Conservation (phyloP, 768 basidiomycete species). For the Kwoniella heveanensis region DNA sequence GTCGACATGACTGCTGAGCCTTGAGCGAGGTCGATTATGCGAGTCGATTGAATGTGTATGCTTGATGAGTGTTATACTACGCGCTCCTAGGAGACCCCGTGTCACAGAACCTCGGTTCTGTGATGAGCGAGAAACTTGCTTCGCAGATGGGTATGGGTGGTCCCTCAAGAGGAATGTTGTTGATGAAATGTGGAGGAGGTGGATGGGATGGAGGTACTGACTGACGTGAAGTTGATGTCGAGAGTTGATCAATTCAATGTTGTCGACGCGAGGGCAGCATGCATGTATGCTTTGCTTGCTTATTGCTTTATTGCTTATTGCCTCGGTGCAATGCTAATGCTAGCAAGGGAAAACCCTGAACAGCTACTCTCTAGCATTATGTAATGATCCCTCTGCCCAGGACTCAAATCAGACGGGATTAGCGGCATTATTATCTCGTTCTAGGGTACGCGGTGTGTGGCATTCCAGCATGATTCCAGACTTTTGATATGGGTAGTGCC, state of each 20-base stretch:
- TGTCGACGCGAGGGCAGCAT: slow-evolving; percentile 2
- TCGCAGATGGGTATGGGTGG: neutral
- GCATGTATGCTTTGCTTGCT: neutral
- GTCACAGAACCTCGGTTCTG: too few relatives aligned
- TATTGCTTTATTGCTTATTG: too few relatives aligned
- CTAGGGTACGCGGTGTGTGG: slow-evolving; percentile 6
- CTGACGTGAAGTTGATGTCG: slow-evolving; percentile 5
- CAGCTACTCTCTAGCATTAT: neutral
- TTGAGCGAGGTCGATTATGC: too few relatives aligned
- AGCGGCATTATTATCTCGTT: neutral
- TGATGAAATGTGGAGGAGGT: neutral
- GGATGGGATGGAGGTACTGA: neutral
- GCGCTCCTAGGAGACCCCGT: too few relatives aligned
- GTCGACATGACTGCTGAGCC: slow-evolving; percentile 38
- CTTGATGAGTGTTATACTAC: too few relatives aligned
- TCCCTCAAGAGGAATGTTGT: neutral
- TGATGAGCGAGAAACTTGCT: too few relatives aligned
- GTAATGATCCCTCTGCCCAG: neutral
- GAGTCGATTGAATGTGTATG: too few relatives aligned
- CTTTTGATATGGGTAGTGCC: neutral
- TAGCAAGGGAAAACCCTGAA: neutral
- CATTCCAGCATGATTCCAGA: slow-evolving; percentile 3
- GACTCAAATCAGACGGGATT: slow-evolving; percentile 5
- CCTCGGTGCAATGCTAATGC: too few relatives aligned
- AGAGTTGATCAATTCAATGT: neutral